Base-by-base conservation (phyloP, 2,329 filamentous ascomycete genomes). In the Penicillium sp. region DNA sequence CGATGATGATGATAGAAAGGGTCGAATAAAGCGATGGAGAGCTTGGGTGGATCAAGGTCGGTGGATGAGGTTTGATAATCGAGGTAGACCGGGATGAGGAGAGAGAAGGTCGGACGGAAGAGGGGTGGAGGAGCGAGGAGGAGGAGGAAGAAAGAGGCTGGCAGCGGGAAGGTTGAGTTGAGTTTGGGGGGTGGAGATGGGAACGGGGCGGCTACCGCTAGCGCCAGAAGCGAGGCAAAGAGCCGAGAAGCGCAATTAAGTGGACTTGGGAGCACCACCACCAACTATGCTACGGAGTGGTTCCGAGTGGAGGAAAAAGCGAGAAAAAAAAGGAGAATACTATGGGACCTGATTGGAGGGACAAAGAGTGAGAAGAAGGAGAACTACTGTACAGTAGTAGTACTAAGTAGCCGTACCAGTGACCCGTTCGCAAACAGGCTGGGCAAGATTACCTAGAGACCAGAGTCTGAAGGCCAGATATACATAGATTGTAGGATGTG, bases 201-300 rank as follows among this genome's bases (percentile, higher is more conserved):
- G 56, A 56, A 59, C 58, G 56, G 54, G 70, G 72, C 72, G 72
- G 71, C 71, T 72, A 68, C 59, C 68, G 68, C 73, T 75, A 67
- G 68, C 75, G 74, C 75, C 66, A 68, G 70, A 76, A 75, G 73
- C 74, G 73, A 76, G 66, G 54, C 61, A 57, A 47, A 62, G 68
- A 74, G 70, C 61, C 71, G 65, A 73, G 65, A 68, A 65, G 59
- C 63, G 68, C 68, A 58, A 19, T 22, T 45, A n/a, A 19, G 26
- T 51, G 44, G 35, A 54, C 24, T 35, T 49, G 19, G 22, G 42
- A 49, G 55, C 7, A 40, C 12, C 35, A 15, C 13, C 35, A 37
- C 35, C 13, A 62, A 37, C 35, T 37, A 62, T 12, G 13, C n/a
- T 49, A 40, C 8, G 33, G 44, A 54, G 38, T 53, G 22, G 56